Base-by-base conservation (phyloP, 768 basidiomycete genomes). In the Psilocybe tampanensis region DNA sequence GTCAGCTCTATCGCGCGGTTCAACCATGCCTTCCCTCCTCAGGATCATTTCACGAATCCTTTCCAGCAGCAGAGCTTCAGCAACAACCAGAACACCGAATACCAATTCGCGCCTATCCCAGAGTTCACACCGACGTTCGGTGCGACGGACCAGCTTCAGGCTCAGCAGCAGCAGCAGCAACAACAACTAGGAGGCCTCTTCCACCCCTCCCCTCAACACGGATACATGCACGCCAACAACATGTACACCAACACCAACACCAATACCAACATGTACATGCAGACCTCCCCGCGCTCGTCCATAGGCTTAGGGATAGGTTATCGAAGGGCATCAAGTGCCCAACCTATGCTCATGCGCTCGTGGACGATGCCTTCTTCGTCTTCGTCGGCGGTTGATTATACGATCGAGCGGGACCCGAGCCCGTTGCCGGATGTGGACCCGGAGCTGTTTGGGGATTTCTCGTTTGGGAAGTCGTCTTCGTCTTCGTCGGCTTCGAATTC, bases 401-500 rank as follows among this genome's bases (percentile, higher is more conserved):
- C 8, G 17, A 24, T 60, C 13, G 61, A 60, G 32, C 44, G 64
- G 13, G 61, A 65, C 22, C 56, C 59, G 1, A 55, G 52, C 21
- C 64, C 64, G 13, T 44, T 65, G 2, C 64, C 64, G 0, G 61
- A 62, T 17, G 61, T 65, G 17, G 61, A 65, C 18, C 22, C 56
- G 1, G 54, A 44, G n/a, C 44, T 62, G 1, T 65, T 65, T 39
- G 44, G 43, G 0, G 54, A 61, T n/a, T 64, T 64, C 43, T 59
- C 60, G 1, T 64, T 64, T 12, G 51, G 52, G 12, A 39, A 39
- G 1, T 42, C 49, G 12, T 2, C 44, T 11, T 29, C 29, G 29
- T 29, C 29, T 4, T 29, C 29, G 29, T 5, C 29, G 29, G 29
- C 5, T 29, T 4, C 5, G 29, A 9, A 9, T 29, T 4, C 5